Evolutionary conservation across 2,329 filamentous ascomycete species (phyloP), one percentile per base, ranked within the genome.

Genomic region (Xylaria sp.): DNA sequence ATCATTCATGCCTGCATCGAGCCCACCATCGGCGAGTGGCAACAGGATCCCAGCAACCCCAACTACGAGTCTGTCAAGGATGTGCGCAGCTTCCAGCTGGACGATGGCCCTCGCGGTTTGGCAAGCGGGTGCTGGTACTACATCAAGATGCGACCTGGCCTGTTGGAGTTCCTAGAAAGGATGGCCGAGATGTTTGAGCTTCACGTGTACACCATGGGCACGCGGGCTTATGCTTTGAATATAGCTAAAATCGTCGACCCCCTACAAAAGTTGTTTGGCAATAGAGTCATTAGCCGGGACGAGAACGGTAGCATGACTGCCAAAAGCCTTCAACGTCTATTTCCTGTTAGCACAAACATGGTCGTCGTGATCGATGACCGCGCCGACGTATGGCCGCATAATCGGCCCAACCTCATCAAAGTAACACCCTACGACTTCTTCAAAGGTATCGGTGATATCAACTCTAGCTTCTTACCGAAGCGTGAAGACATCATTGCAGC

Each of bases 181-280:
- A 70, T 77, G 52, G 71, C 74, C 23, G 65, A 75, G 28, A 56
- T 96, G 76, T 99, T 96, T 82, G 96, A 99, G 82, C 85, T 98
- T 77, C 96, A 99, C 79, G 95, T 99, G 71, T 99, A 99, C 83
- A 99, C 96, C 52, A 99, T 99, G 96, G 96, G 95, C 66, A 99
- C 96, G 25, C 89, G 96, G 72, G 93, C 95, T n/a, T 99, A 99
- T 78, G 96, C 96, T 10, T 87, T 94, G 74, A 92, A 93, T 70
- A 97, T 99, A 75, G 94, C 94, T 46, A 91, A 92, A 74, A 95
- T 99, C 71, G 92, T 99, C 71, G 96, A 99, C 77, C 95, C 95
- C 0, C 90, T 95, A 41, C 89, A 91, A 72, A 94, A 91, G 78
- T 89, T 97, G 10, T 99, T 99, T 79, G 95, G 93, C 48, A 94